Conservation (phyloP, 805 yeast genomes). For the Candida berthetii region DNA sequence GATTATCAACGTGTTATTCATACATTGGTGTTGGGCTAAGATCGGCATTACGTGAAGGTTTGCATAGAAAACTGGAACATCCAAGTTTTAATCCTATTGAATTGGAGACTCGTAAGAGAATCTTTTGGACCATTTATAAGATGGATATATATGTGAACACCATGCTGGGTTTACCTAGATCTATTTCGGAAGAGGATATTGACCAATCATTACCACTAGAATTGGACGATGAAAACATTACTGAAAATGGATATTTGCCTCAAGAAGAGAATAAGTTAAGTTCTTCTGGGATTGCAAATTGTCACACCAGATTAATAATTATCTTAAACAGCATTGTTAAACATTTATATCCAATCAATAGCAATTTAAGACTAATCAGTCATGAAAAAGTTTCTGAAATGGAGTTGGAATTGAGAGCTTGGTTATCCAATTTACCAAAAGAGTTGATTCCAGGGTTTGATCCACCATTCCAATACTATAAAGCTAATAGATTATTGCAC, state of each 20-base stretch:
- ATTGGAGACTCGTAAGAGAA: constrained; percentile 76
- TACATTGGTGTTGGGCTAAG: constrained; percentile 87
- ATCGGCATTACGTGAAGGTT: constrained; percentile 79
- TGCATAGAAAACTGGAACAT: constrained; percentile 54
- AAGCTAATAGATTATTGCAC: constrained; percentile 71
- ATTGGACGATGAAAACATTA: constrained; percentile 81
- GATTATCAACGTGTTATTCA: constrained; percentile 84
- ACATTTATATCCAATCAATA: constrained; percentile 63
- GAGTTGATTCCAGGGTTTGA: constrained; percentile 68
- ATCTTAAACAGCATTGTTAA: constrained; percentile 65
- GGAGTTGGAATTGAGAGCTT: constrained; percentile 61
- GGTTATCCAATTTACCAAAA: constrained; percentile 67
- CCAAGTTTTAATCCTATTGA: constrained; percentile 56
- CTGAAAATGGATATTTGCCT: constrained; percentile 49
- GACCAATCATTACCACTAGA: constrained; percentile 86
- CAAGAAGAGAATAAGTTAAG: constrained; percentile 51
- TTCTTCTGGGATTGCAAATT: constrained; percentile 76
- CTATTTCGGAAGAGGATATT: constrained; percentile 70
- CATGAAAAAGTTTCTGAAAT: constrained; percentile 45
- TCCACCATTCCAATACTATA: constrained; percentile 55
- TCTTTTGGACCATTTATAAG: constrained; percentile 85
- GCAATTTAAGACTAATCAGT: constrained; percentile 16
- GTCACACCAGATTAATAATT: constrained; percentile 70
- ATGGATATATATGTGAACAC: constrained; percentile 90
- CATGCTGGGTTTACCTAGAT: constrained; percentile 79